Percentiles rank a stretch among this genome's conserved stretches.
These are phyloP conservation scores for Porcisia hertigi DNA, from an alignment of 208 protist species.

Conservation along the genomic window DNA sequence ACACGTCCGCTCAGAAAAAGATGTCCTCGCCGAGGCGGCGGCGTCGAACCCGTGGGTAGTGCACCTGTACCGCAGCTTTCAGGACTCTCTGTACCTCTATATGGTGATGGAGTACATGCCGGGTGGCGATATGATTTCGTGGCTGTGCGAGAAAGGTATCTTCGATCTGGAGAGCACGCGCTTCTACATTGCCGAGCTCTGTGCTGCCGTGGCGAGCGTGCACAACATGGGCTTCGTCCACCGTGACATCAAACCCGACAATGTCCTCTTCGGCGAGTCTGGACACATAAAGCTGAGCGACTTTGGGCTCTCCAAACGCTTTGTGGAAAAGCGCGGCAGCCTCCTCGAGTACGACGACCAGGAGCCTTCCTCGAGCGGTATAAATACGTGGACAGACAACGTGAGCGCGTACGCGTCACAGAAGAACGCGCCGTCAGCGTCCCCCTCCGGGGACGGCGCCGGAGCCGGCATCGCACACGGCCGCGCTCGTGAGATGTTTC, in stretches of 20 bases:
- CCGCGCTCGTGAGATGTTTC: conserved; percentile 68
- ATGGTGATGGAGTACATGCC: conserved; percentile 96
- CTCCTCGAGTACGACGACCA: conserved; percentile 62
- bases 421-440: conserved; percentile 2
- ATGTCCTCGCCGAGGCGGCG: conserved; percentile 86
- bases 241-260: conserved; percentile 98
- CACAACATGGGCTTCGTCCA: conserved; percentile 93
- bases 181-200: conserved; percentile 94
- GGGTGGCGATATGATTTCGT: conserved; percentile 93
- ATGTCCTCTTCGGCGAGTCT: conserved; percentile 95
- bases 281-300: conserved; percentile 98
- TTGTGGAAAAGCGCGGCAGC: conserved; percentile 63
- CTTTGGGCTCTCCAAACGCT: conserved; percentile 96
- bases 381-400: conserved; percentile 6
- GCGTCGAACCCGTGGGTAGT: conserved; percentile 90
- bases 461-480: conserved; percentile 25
- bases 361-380: conserved; percentile 15
- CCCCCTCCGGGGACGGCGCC: background rate
- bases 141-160: conserved; percentile 87
- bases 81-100: conserved; percentile 92
- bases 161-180: conserved; percentile 86
- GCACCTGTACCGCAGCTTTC: conserved; percentile 89
- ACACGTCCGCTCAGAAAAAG: conserved; percentile 90
- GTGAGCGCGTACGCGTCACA: conserved; percentile 8
- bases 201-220: conserved; percentile 86